A percentile compares a stretch with the other conserved stretches of the same genome.
Conservation (phyloP, 495 filamentous ascomycete genomes). For the Poronia punctata region DNA sequence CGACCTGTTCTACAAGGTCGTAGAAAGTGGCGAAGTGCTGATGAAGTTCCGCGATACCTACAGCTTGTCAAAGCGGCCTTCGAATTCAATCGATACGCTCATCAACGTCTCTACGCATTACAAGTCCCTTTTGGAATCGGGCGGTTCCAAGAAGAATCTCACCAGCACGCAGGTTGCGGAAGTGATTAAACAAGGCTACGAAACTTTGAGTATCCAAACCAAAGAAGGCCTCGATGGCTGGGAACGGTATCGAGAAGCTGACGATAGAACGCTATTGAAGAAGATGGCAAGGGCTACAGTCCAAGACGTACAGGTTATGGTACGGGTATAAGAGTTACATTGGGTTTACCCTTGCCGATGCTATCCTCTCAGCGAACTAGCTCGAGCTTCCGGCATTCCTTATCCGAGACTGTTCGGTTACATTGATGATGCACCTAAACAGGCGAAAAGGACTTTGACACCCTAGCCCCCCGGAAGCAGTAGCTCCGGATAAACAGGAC, state of each 20-base stretch:
- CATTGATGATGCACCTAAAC: too few relatives aligned
- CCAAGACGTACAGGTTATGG: slow-evolving; percentile 49
- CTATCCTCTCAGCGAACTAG: too few relatives aligned
- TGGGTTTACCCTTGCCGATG: too few relatives aligned
- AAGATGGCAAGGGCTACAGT: slow-evolving; percentile 74
- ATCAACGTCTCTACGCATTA: slow-evolving; percentile 84
- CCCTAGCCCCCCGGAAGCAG: slow-evolving; percentile 1
- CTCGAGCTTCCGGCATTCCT: too few relatives aligned
- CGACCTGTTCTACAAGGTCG: slow-evolving; percentile 95
- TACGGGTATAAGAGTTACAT: slow-evolving; percentile 32
- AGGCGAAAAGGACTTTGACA: too few relatives aligned
- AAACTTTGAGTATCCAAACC: slow-evolving; percentile 80
- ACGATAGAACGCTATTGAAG: slow-evolving; percentile 73
- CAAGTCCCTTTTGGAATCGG: slow-evolving; percentile 67
- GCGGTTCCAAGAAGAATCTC: slow-evolving; percentile 52
- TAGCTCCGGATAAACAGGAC: slow-evolving; percentile 6
- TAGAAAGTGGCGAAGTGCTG: slow-evolving; percentile 82
- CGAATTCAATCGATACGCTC: slow-evolving; percentile 71
- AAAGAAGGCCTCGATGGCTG: slow-evolving; percentile 77
- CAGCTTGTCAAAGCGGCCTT: slow-evolving; percentile 42
- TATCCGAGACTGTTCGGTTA: too few relatives aligned
- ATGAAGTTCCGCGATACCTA: slow-evolving; percentile 78
- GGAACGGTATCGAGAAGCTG: slow-evolving; percentile 70
- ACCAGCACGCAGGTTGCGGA: slow-evolving; percentile 78
- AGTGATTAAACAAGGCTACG: slow-evolving; percentile 93